Conservation (phyloP, 306 rosid genomes). For the Lupinus albus region DNA sequence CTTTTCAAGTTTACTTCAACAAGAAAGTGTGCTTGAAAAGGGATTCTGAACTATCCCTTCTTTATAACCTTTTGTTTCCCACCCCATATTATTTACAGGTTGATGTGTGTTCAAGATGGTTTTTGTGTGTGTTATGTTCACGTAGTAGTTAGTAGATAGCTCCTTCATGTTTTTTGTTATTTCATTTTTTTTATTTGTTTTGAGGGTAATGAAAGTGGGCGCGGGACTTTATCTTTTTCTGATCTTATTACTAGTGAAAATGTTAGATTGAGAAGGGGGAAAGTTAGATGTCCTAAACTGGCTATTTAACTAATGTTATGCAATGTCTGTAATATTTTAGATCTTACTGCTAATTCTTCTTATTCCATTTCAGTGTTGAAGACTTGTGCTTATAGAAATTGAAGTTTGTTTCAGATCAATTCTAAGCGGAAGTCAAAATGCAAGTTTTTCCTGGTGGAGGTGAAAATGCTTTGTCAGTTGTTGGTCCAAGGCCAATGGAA, state of each 20-base stretch:
- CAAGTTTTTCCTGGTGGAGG: conserved; percentile 63
- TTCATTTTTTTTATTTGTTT: not conserved
- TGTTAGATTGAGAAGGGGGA: conserved; percentile 2
- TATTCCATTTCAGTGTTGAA: conserved; percentile 42
- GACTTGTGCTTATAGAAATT: conserved; percentile 10
- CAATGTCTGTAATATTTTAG: conserved; percentile 17
- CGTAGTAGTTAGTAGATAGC: not conserved
- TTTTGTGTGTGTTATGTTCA: not conserved
- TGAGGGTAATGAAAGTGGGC: not conserved
- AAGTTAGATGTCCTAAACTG: not conserved
- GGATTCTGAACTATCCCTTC: not conserved
- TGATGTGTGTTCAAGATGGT: not conserved
- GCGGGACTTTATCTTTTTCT: not conserved
- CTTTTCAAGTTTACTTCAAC: not conserved
- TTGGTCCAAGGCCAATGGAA: conserved; percentile 90
- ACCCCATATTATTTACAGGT: not conserved
- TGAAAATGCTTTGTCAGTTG: conserved; percentile 71
- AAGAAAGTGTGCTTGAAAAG: not conserved
- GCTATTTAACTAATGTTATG: not conserved
- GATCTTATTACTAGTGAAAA: not conserved
- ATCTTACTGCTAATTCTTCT: conserved; percentile 32
- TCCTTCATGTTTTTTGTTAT: conserved; percentile 1
- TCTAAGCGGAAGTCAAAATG: conserved; percentile 54
- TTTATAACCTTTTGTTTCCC: not conserved
- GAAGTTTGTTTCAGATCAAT: conserved; percentile 32